These are phyloP conservation scores for Ceratonia siliqua DNA, from an alignment of 306 rosid genomes.

Conservation along the genomic window DNA sequence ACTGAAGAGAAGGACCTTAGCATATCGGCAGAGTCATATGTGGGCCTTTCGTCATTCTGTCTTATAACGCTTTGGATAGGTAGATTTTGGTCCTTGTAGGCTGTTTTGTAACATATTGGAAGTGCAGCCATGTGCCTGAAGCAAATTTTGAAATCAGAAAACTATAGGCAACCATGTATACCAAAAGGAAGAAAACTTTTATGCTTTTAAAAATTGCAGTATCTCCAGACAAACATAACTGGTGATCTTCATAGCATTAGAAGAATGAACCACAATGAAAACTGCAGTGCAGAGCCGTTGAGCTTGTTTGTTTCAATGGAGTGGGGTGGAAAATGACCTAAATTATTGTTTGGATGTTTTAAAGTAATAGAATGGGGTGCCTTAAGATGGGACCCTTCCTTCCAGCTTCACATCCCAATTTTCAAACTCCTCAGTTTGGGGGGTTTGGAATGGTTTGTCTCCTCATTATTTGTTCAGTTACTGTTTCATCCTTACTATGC, in stretches of 20 bases:
- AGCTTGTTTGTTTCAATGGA: too few species aligned
- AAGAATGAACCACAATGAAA: not conserved
- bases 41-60: slow-evolving; percentile 31
- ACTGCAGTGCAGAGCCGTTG: too few species aligned
- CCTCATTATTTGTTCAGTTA: too few species aligned
- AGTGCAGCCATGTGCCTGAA: slow-evolving; percentile 65
- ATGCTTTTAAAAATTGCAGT: not conserved
- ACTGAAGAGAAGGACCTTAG: slow-evolving; percentile 17
- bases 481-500: too few species aligned
- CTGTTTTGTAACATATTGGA: slow-evolving; percentile 48
- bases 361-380: too few species aligned
- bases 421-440: too few species aligned
- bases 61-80: slow-evolving; percentile 20
- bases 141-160: not conserved
- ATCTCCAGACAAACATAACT: not conserved
- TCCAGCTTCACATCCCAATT: too few species aligned
- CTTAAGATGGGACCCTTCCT: too few species aligned
- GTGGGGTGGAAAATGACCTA: too few species aligned
- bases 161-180: not conserved
- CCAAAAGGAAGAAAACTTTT: not conserved
- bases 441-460: too few species aligned
- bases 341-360: too few species aligned
- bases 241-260: not conserved
- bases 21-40: slow-evolving; percentile 15
- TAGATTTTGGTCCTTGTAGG: slow-evolving; percentile 41